These are phyloP conservation scores for Ganoderma boninense DNA, from an alignment of 1,284 basidiomycete genomes.

Conservation along the genomic window DNA sequence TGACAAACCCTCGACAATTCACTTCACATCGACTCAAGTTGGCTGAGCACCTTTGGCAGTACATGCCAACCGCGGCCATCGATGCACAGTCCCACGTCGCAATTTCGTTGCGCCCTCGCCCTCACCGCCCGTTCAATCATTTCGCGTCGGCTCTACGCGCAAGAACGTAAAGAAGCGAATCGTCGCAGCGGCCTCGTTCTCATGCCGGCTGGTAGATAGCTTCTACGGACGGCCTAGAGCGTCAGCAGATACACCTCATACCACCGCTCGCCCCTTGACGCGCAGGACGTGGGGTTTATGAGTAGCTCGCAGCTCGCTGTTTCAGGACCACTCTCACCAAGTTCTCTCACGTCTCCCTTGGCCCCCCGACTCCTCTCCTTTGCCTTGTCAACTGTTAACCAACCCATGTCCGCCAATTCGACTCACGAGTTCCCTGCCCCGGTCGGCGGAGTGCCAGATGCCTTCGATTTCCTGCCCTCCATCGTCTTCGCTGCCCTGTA, in stretches of 20 bases:
- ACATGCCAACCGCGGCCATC: neutral
- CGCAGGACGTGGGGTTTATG: too few relatives aligned
- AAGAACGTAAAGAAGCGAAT: too few relatives aligned
- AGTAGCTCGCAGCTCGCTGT: too few relatives aligned
- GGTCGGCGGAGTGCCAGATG: slow-evolving; percentile 16
- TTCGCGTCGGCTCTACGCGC: neutral
- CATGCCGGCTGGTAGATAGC: too few relatives aligned
- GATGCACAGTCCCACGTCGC: neutral
- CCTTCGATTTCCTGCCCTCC: slow-evolving; percentile 11
- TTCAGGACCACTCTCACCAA: too few relatives aligned
- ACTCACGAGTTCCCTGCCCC: slow-evolving; percentile 17
- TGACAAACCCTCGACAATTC: neutral
- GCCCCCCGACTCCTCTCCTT: too few relatives aligned
- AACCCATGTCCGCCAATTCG: slow-evolving; percentile 5
- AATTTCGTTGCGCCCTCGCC: neutral
- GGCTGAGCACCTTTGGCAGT: neutral
- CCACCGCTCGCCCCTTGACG: too few relatives aligned
- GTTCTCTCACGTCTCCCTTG: too few relatives aligned
- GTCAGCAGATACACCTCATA: too few relatives aligned
- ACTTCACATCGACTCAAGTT: neutral
- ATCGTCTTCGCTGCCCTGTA: slow-evolving; percentile 26
- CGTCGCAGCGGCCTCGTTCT: too few relatives aligned
- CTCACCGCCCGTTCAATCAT: neutral
- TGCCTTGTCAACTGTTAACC: too few relatives aligned
- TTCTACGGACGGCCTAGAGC: too few relatives aligned